Conservation (phyloP, 345 rosid species). For the Gossypium australe region DNA sequence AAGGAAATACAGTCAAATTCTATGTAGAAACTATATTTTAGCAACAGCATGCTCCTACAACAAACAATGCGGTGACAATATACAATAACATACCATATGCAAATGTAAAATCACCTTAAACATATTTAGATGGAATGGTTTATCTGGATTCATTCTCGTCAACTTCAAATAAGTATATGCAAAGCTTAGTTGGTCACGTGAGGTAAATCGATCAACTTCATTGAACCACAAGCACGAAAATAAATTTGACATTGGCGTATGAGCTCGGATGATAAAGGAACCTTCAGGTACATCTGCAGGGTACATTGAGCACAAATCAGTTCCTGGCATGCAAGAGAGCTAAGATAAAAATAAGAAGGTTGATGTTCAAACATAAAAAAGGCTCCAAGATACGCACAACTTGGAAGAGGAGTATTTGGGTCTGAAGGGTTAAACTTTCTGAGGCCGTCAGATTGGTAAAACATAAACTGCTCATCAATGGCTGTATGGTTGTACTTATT, state of each 20-base stretch:
- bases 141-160: constrained; percentile 64
- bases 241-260: constrained; percentile 91
- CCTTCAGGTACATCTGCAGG: constrained; percentile 95
- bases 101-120: constrained; percentile 55
- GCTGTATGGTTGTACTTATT: constrained; percentile 70
- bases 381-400: constrained; percentile 46
- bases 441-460: constrained; percentile 80
- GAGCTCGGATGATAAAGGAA: constrained; percentile 81
- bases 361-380: constrained; percentile 2
- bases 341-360: constrained; percentile 9
- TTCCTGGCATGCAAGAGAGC: not conserved
- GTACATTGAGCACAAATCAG: constrained; percentile 21
- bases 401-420: constrained; percentile 64
- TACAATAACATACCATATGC: not conserved
- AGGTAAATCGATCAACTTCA: constrained; percentile 86
- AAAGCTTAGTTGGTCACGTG: constrained; percentile 92
- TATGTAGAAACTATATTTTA: not conserved
- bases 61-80: not conserved
- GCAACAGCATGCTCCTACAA: not conserved
- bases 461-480: constrained; percentile 70
- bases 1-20: not conserved
- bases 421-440: constrained; percentile 56
- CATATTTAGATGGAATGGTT: constrained; percentile 69
- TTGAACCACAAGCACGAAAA: constrained; percentile 95
- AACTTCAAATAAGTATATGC: constrained; percentile 85